phyloP scores from a whole-genome alignment of 73 alveolate species.

The Paramecium primaurelia region DNA sequence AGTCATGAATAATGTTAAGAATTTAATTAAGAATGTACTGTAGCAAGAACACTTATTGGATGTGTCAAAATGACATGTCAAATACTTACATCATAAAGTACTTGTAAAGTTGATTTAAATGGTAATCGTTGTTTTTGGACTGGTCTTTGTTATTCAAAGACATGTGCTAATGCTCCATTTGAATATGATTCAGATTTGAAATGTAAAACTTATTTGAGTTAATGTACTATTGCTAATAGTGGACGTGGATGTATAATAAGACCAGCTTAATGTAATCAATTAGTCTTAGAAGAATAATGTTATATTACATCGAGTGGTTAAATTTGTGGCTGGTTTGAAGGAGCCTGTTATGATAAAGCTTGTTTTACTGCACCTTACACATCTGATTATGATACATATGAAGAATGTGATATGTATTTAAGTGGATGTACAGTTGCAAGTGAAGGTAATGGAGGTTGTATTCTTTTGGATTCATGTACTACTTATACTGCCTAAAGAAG shows the following conservation, averaged over 20 bases:
- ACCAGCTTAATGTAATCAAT: background rate
- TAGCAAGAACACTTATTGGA: background rate
- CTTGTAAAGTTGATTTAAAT: background rate
- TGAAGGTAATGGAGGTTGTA: slow-evolving; percentile 27
- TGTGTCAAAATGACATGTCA: background rate
- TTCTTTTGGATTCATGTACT: background rate
- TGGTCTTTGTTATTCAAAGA: background rate
- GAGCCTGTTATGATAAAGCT: slow-evolving; percentile 1
- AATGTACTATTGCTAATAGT: background rate
- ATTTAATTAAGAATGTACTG: background rate
- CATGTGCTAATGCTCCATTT: slow-evolving; percentile 31
- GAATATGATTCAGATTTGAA: background rate
- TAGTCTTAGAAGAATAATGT: background rate
- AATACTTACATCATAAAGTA: background rate
- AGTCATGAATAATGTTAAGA: slow-evolving; percentile 11
- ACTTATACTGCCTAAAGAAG: slow-evolving; percentile 16
- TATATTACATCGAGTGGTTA: background rate
- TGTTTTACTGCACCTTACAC: slow-evolving; percentile 36
- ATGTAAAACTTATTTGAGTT: background rate
- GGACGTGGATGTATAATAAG: slow-evolving; percentile 34
- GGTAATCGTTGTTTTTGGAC: slow-evolving; percentile 21
- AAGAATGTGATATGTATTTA: background rate
- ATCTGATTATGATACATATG: background rate
- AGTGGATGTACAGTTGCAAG: background rate
- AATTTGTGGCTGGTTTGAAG: slow-evolving; percentile 13